Base-by-base conservation (phyloP, 352 stramenopile genomes). In the Sclerospora graminicola region DNA sequence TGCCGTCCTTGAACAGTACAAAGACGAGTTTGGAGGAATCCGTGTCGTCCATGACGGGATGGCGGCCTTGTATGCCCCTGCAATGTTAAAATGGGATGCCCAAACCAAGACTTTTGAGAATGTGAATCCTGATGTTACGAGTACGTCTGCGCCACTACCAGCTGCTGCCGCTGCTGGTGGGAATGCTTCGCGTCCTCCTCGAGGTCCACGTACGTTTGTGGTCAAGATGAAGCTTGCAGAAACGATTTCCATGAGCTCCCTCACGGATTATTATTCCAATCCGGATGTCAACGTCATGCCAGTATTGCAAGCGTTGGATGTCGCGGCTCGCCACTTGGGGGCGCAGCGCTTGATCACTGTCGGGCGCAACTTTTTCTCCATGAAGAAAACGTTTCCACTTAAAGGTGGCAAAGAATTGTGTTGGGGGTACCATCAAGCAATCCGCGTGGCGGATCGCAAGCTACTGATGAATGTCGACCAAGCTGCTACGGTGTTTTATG, bases 391-490 rank as follows among this genome's bases (percentile, higher is more conserved):
- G 0, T 45, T 72, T 19, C 41, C 65, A 2, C 52, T 89, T 0
- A 66, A 71, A 15, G 74, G 70, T 30, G 78, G 78, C 34, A 80
- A 81, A 30, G 69, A 86, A 27, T 36, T 87, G 9, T 83, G 67
- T 41, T 87, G 65, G 65, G 78, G 78, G 2, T 89, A 87, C 35
- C 70, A 86, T 27, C 78, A 89, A 54, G 65, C 59, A 0, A 72
- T 89, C 15, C 70, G 62, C 9, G 39, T 80, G 21, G 64, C 63
- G 0, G 65, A 87, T 33, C 32, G 48, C 0, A 76, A 81, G 31
- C 33, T 89, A 13, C 41, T 83, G 11, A 65, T 87, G 41, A 89
- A 89, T 48, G 65, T 89, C 8, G 78, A 87, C 23, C 69, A 79
- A 36, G 69, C 67, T 4, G 72, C 75, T 1, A 86, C 74, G 0